Evolutionary conservation across 331 rosid species (phyloP), one percentile per base, ranked within the genome.

Genomic region (Telfairia occidentalis): DNA sequence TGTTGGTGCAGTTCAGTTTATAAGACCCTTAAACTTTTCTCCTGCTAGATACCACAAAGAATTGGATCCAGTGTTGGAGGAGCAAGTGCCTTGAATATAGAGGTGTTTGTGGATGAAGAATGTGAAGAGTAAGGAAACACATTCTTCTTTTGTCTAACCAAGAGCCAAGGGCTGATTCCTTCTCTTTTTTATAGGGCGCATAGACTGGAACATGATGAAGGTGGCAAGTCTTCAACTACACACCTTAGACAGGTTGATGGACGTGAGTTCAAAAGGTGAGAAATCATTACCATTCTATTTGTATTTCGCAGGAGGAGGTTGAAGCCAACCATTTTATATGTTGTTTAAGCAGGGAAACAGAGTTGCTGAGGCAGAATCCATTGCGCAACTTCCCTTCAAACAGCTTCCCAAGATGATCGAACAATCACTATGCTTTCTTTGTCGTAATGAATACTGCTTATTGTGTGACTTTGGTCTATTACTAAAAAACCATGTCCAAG

Each of bases 71-170:
- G 83, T 81, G 55, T 82, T 1, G 87, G 81, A 50, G 89, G 84
- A 21, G 71, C 88, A 58, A 73, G 83, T 59, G 77, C 83, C n/a
- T n/a, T n/a, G n/a, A 59, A 71, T 58, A 87, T 94, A 63, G 96
- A 89, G 15, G 97, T 94, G 67, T 94, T 89, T 81, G 86, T 94
- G 7, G 98, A 94, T 48, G 96, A 91, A 83, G 92, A 88, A 49
- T 87, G 87, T 78, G 87, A 83, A 73, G 87, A 76, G 98, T 93
- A 82, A 87, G 98, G 82, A 19, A n/a, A 26, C 3, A 9, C 24
- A 4, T 53, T 35, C 4, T 53, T 35, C 4, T 42, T 9, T 37
- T 21, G 30, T 19, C 3, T n/a, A 37, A n/a, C 15, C 18, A 35
- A 21, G 19, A 66, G 34, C 35, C 34, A 40, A 10, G 9, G 11